Percentiles rank a stretch among this genome's conserved stretches.
Conservation (phyloP, 345 rosid genomes). For the Eucalyptus marginata region DNA sequence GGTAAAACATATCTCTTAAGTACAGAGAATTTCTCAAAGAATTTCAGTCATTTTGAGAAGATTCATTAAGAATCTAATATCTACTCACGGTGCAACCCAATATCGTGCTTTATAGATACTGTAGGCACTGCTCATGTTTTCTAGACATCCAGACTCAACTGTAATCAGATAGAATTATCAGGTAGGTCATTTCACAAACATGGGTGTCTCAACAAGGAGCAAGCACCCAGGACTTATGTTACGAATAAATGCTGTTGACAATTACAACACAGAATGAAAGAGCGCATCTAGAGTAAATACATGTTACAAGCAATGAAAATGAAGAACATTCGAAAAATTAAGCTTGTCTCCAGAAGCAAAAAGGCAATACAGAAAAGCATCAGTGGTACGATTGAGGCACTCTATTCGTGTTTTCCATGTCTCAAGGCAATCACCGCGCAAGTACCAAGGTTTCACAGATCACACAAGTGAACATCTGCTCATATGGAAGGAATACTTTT, state of each 20-base stretch:
- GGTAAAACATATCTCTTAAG: not conserved
- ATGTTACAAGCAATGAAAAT: not conserved
- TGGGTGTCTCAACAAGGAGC: not conserved
- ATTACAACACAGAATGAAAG: not conserved
- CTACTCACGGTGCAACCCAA: not conserved
- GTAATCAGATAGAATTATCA: not conserved
- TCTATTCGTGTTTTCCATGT: not conserved
- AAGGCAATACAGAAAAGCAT: not conserved
- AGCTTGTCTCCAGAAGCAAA: not conserved
- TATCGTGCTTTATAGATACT: not conserved
- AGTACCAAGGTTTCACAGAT: not conserved
- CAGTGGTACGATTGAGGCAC: not conserved
- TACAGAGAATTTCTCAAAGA: not conserved
- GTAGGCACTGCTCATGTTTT: not conserved
- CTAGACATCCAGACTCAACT: not conserved
- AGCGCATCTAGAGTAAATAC: not conserved
- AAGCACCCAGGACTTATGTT: not conserved
- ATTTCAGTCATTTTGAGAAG: not conserved
- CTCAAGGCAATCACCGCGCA: not conserved
- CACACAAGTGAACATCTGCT: not conserved
- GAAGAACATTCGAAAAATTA: not conserved
- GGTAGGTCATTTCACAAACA: not conserved
- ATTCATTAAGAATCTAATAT: not conserved
- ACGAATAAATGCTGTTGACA: not conserved
- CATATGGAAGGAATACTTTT: not conserved